A percentile compares a stretch with the other conserved stretches of the same genome.
Evolutionary conservation across 2,329 filamentous ascomycete species (phyloP).

Genomic region (Scedosporium aurantiacum): DNA sequence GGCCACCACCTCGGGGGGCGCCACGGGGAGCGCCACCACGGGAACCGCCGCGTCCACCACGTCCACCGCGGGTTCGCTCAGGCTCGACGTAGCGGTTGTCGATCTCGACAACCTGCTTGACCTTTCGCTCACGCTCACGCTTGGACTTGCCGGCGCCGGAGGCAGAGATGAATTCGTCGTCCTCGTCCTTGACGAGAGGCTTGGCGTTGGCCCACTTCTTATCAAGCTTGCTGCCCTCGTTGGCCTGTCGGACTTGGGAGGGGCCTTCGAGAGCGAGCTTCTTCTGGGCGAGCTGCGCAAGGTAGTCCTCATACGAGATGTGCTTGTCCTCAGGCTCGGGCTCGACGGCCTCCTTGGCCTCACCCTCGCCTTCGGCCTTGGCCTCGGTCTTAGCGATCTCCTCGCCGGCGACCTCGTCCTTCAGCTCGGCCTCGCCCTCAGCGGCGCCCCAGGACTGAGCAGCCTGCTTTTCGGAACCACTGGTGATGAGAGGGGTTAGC

Average conservation of each 20-base stretch:
- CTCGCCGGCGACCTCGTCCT: constrained; percentile 85
- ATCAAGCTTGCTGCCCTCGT: constrained; percentile 78
- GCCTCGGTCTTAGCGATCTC: constrained; percentile 77
- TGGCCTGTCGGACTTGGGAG: constrained; percentile 73
- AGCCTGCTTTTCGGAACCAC: constrained; percentile 76
- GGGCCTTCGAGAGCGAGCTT: constrained; percentile 56
- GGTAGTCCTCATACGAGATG: constrained; percentile 84
- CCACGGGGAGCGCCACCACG: constrained; percentile 34
- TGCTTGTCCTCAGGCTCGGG: constrained; percentile 71
- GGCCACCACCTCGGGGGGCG: constrained; percentile 25
- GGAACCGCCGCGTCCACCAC: constrained; percentile 40
- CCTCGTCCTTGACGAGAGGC: constrained; percentile 51
- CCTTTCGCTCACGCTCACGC: constrained; percentile 82
- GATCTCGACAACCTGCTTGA: constrained; percentile 82
- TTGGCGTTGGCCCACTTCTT: constrained; percentile 92
- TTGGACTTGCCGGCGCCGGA: constrained; percentile 63
- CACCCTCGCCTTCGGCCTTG: constrained; percentile 48
- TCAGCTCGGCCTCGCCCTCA: constrained; percentile 73
- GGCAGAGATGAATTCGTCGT: constrained; percentile 67
- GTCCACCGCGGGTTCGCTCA: constrained; percentile 43
- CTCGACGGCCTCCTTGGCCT: constrained; percentile 29
- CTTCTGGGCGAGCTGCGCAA: constrained; percentile 62
- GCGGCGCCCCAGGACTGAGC: constrained; percentile 81
- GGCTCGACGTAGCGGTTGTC: constrained; percentile 73
- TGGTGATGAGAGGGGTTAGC: constrained; percentile 18